Evolutionary conservation across 2,329 filamentous ascomycete genomes (phyloP).

Genomic region (Pseudopithomyces maydicus): DNA sequence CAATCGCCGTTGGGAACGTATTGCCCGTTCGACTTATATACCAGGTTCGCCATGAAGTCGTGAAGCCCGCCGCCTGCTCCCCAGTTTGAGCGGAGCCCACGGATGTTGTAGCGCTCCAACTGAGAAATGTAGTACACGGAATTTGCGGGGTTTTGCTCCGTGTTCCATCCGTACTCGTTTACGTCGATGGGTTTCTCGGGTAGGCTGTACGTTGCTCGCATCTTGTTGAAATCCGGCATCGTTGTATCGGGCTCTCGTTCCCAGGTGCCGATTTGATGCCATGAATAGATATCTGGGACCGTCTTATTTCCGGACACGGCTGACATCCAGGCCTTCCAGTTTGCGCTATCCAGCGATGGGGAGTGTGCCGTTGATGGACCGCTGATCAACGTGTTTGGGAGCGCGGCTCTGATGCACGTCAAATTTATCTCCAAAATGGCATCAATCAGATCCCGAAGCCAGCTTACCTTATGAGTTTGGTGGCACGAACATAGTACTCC

Average conservation of each 20-base stretch:
- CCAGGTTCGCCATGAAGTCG: constrained; percentile 52
- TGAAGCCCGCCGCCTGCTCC: constrained; percentile 47
- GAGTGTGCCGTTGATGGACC: constrained; percentile 8
- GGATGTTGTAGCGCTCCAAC: constrained; percentile 52
- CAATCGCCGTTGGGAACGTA: constrained; percentile 52
- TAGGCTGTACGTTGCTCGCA: constrained; percentile 36
- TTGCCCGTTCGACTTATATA: constrained; percentile 40
- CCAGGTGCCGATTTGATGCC: constrained; percentile 48
- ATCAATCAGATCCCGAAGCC: too few species aligned
- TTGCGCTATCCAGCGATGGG: constrained; percentile 28
- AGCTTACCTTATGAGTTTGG: constrained; percentile 47
- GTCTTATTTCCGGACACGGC: constrained; percentile 44
- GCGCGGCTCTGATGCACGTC: too few species aligned
- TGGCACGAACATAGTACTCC: constrained; percentile 45
- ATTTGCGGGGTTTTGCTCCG: constrained; percentile 50
- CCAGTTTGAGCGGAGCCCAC: constrained; percentile 56
- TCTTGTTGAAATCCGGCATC: constrained; percentile 33
- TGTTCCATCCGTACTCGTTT: constrained; percentile 54
- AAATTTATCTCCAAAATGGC: too few species aligned
- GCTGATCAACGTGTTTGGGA: neutral
- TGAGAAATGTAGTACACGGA: constrained; percentile 54
- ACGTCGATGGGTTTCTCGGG: constrained; percentile 49
- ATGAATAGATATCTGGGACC: constrained; percentile 52
- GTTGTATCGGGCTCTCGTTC: constrained; percentile 20
- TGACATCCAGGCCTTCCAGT: constrained; percentile 48